A percentile compares a stretch with the other conserved stretches of the same genome.
These are phyloP conservation scores for Penicillium waksmanii DNA, from an alignment of 495 filamentous ascomycete genomes.

Conservation along the genomic window DNA sequence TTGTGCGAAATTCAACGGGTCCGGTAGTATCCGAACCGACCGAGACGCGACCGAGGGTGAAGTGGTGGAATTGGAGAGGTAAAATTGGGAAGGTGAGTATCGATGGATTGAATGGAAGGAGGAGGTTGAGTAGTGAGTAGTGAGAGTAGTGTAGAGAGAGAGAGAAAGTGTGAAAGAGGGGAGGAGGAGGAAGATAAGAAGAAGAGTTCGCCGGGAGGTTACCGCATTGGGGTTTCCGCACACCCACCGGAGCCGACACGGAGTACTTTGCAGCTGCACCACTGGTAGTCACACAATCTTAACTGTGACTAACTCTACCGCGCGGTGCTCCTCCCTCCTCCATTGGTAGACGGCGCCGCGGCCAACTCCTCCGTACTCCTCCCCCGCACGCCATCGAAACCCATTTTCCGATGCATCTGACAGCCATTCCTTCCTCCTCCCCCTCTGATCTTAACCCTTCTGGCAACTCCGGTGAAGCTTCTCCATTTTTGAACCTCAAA, in stretches of 20 bases:
- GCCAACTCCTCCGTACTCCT: slow-evolving; percentile 11
- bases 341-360: slow-evolving; percentile 23
- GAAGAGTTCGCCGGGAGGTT: slow-evolving; percentile 17
- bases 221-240: slow-evolving; percentile 25
- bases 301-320: slow-evolving; percentile 11
- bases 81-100: slow-evolving; percentile 3
- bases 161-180: slow-evolving; percentile 17
- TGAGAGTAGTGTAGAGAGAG: slow-evolving; percentile 19
- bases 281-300: not conserved
- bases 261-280: too few species aligned
- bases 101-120: not conserved
- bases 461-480: slow-evolving; percentile 35
- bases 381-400: slow-evolving; percentile 23
- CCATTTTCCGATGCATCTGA: slow-evolving; percentile 11
- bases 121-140: slow-evolving; percentile 2
- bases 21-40: slow-evolving; percentile 41
- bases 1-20: slow-evolving; percentile 36
- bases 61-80: not conserved
- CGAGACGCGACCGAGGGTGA: slow-evolving; percentile 17
- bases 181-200: slow-evolving; percentile 27
- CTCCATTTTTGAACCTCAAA: slow-evolving; percentile 12
- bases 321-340: slow-evolving; percentile 1
- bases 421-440: slow-evolving; percentile 7
- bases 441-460: slow-evolving; percentile 37
- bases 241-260: slow-evolving; percentile 16